Base-by-base conservation (phyloP, 176 grass and related monocot genomes). In the Musa troglodytarum region DNA sequence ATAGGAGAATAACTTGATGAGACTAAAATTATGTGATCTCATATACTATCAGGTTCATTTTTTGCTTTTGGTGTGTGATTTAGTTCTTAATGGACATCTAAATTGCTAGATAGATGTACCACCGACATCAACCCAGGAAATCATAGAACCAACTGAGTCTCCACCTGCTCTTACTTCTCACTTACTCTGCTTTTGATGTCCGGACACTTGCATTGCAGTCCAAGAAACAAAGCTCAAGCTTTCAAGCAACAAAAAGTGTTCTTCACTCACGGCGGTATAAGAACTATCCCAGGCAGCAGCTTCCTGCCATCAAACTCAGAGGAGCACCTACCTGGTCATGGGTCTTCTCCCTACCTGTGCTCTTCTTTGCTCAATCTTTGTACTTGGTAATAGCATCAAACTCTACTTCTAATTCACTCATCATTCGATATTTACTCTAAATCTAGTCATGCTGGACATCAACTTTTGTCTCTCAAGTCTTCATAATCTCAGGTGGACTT, bases 191-290 rank as follows among this genome's bases (percentile, higher is more conserved):
- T 61, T n/a, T 19, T 61, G 57, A 61, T 7, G 1, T 4, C 57
- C n/a, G 1, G 19, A 62, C 58, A 28, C 68, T 70, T 70, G 68
- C 50, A 70, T 51, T 70, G 68, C 10, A 70, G 43, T 70, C 29
- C 68, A 70, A 11, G 68, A 65, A 65, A 26, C 63, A 26, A 28
- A 22, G 3, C 2, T 26, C 9, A 65, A 26, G 63, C 22, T 65
- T 65, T 11, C 63, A 65, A 24, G 63, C 67, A 19, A 70, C 68
- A 52, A 19, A 70, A 51, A 51, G 43, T 70, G 14, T 8, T 21
- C 22, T 49, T 22, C 7, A 22, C 19, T 16, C 8, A 16, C 28
- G 11, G 14, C 22, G 52, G 12, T 15, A 68, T 12, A 49, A 16
- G 8, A 34, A 8, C 8, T 15, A 49, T 19, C 14, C 28, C 1